Percentiles rank a stretch among this genome's conserved stretches.
These are phyloP conservation scores for Centaurea solstitialis DNA, from an alignment of 129 eudicot species.

Conservation along the genomic window DNA sequence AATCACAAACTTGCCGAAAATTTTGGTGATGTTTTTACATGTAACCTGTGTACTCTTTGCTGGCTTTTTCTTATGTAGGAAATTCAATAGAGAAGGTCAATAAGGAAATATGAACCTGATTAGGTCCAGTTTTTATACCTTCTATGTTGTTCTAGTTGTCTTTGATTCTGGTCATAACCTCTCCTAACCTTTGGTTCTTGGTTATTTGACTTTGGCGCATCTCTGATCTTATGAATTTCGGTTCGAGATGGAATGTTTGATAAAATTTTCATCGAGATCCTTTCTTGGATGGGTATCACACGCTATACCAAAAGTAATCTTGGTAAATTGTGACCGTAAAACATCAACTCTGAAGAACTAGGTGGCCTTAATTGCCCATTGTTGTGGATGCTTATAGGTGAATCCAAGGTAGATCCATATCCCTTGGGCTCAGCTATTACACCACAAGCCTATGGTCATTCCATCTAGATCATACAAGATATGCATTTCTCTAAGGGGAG, in stretches of 20 bases:
- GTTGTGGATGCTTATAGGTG: no score
- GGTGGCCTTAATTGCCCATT: no score
- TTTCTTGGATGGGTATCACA: no score
- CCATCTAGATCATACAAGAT: not conserved
- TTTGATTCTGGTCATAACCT: not conserved
- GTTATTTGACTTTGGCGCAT: not conserved
- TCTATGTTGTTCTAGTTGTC: not conserved
- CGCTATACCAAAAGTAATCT: no score
- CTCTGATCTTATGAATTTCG: no score
- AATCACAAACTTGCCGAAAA: conserved; percentile 11
- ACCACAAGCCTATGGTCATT: no score
- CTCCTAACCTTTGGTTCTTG: not conserved
- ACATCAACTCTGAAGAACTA: no score
- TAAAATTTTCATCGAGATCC: no score
- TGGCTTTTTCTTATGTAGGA: conserved; percentile 7
- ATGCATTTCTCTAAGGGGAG: not conserved
- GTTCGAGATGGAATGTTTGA: not conserved
- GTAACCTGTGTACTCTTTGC: conserved; percentile 24
- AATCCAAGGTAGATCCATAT: no score
- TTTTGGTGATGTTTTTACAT: conserved; percentile 23
- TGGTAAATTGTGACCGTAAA: no score
- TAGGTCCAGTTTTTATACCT: not conserved
- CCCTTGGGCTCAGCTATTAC: no score
- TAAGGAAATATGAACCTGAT: not conserved
- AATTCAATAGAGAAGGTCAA: conserved; percentile 3